A percentile compares a stretch with the other conserved stretches of the same genome.
These are phyloP conservation scores for Skeletonema costatum DNA, from an alignment of 108 stramenopile genomes.

Conservation along the genomic window DNA sequence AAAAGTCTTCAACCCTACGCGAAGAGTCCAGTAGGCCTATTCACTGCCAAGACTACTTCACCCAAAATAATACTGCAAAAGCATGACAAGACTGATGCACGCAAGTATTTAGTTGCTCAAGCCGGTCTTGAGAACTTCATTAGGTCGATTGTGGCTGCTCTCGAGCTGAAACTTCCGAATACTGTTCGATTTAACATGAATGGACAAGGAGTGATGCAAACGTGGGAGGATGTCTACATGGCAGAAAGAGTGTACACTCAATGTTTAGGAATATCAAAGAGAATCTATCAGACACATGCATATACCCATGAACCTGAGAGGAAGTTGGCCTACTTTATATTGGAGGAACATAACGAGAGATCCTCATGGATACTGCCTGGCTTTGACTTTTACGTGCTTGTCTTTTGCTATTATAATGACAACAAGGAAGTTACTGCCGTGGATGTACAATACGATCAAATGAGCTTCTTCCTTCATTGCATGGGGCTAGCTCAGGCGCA, in stretches of 20 bases:
- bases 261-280: slow-evolving; percentile 47
- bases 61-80: slow-evolving; percentile 27
- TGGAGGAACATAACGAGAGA: slow-evolving; percentile 46
- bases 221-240: slow-evolving; percentile 47
- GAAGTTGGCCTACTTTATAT: slow-evolving; percentile 43
- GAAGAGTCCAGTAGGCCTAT: slow-evolving; percentile 28
- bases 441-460: slow-evolving; percentile 51
- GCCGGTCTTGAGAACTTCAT: slow-evolving; percentile 53
- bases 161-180: slow-evolving; percentile 29
- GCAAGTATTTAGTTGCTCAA: slow-evolving; percentile 33
- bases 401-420: slow-evolving; percentile 47
- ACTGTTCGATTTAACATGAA: slow-evolving; percentile 47
- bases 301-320: slow-evolving; percentile 45
- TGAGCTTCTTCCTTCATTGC: slow-evolving; percentile 51
- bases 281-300: slow-evolving; percentile 46
- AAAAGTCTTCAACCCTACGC: slow-evolving; percentile 34
- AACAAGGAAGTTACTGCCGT: slow-evolving; percentile 39
- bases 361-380: slow-evolving; percentile 29
- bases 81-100: slow-evolving; percentile 21
- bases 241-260: slow-evolving; percentile 41
- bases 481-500: slow-evolving; percentile 36
- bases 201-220: slow-evolving; percentile 20
- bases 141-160: slow-evolving; percentile 26
- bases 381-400: slow-evolving; percentile 44
- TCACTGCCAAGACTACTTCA: slow-evolving; percentile 25